phyloP scores from a whole-genome alignment of 352 stramenopile genomes.

The Bremia lactucae region DNA sequence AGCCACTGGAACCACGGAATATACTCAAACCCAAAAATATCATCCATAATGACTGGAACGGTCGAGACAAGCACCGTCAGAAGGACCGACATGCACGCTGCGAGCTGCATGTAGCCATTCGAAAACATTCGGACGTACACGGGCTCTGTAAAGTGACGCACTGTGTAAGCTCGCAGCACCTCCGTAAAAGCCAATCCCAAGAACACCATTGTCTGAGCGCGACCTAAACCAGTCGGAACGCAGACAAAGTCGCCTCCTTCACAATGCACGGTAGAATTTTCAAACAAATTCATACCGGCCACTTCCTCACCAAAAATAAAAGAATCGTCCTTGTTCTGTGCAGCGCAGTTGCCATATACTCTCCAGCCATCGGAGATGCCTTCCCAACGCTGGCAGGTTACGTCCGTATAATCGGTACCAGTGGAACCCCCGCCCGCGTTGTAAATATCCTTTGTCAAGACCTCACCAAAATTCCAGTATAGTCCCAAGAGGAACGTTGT shows the following conservation, averaged over 20 bases:
- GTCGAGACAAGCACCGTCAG: constrained; percentile 47
- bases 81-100: constrained; percentile 37
- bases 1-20: constrained; percentile 55
- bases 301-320: constrained; percentile 43
- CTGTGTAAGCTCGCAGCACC: constrained; percentile 64
- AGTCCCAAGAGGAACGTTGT: constrained; percentile 45
- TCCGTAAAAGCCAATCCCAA: constrained; percentile 57
- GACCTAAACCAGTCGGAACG: constrained; percentile 41
- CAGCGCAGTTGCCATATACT: constrained; percentile 44
- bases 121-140: constrained; percentile 50
- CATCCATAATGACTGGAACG: constrained; percentile 42
- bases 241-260: constrained; percentile 50
- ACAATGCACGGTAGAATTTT: constrained; percentile 37
- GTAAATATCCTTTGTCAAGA: constrained; percentile 46
- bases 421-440: constrained; percentile 28
- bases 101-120: constrained; percentile 59
- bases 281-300: constrained; percentile 15
- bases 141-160: constrained; percentile 58
- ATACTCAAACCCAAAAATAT: constrained; percentile 58
- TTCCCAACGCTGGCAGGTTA: constrained; percentile 49
- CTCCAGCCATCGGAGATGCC: constrained; percentile 38
- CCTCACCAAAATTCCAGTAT: constrained; percentile 60
- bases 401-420: constrained; percentile 37
- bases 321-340: constrained; percentile 25
- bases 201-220: constrained; percentile 70